Conservation (phyloP, 257 asterid species). For the Jacaranda mimosifolia region DNA sequence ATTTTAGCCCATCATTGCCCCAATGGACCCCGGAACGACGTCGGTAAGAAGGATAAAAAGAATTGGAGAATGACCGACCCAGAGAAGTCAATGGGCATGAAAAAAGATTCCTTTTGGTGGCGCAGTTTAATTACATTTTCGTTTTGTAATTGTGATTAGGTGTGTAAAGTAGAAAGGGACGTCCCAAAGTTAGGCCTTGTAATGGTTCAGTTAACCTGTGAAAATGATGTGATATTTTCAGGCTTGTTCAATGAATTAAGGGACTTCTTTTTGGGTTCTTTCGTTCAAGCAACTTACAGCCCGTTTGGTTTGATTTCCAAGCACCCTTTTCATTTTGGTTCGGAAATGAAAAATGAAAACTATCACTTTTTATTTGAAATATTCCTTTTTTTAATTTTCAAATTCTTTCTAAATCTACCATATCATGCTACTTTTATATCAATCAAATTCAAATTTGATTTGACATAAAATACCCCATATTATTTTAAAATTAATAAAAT, state of each 20-base stretch:
- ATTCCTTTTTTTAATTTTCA: too few relatives aligned
- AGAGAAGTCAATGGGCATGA: conserved; percentile 37
- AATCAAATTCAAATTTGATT: too few relatives aligned
- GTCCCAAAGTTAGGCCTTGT: conserved; percentile 52
- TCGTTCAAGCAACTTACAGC: conserved; percentile 56
- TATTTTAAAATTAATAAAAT: too few relatives aligned
- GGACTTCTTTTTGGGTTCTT: conserved; percentile 24
- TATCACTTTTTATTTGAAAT: too few relatives aligned
- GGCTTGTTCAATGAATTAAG: conserved; percentile 57
- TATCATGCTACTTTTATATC: too few relatives aligned
- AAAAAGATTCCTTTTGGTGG: conserved; percentile 38
- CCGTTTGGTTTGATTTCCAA: too few relatives aligned
- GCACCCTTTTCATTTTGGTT: too few relatives aligned
- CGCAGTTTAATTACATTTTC: not conserved
- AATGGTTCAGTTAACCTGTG: conserved; percentile 52
- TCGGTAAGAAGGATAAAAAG: conserved; percentile 37
- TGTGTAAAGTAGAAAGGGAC: conserved; percentile 65
- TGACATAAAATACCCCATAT: too few relatives aligned
- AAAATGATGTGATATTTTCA: conserved; percentile 60
- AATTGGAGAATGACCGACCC: conserved; percentile 24
- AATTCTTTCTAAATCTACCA: too few relatives aligned
- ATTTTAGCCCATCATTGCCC: conserved; percentile 90
- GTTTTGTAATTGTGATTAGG: conserved; percentile 51
- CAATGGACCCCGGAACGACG: conserved; percentile 86
- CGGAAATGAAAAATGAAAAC: too few relatives aligned